Evolutionary conservation across 805 yeast species (phyloP).

Genomic region (Lipomyces anomalus): DNA sequence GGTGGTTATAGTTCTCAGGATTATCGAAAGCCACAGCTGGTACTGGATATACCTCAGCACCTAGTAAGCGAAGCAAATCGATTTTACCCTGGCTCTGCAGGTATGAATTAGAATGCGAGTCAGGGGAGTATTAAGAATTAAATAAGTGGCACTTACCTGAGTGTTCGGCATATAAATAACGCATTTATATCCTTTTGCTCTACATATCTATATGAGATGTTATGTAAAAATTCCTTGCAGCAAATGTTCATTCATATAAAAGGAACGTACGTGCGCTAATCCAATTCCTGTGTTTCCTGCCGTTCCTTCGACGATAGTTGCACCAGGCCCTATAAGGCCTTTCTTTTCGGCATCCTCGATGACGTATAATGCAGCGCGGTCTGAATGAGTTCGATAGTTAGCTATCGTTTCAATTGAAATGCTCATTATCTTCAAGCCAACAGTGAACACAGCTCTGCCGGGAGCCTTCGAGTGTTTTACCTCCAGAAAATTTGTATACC

Average conservation of each 20-base stretch:
- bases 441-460: no score
- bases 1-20: conserved; percentile 81
- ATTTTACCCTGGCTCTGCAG: conserved; percentile 72
- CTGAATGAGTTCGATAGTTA: conserved; percentile 32
- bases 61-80: conserved; percentile 64
- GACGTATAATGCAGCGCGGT: conserved; percentile 77
- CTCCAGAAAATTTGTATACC: conserved; percentile 7
- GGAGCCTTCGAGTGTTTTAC: neutral
- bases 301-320: conserved; percentile 87
- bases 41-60: conserved; percentile 84
- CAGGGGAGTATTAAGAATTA: no score
- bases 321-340: conserved; percentile 62
- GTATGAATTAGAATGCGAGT: no score
- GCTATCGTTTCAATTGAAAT: neutral
- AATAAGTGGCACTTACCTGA: no score
- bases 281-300: conserved; percentile 98
- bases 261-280: conserved; percentile 49
- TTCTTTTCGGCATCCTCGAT: conserved; percentile 70
- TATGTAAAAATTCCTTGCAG: neutral
- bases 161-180: conserved; percentile 90
- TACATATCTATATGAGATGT: conserved; percentile 47
- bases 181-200: conserved; percentile 77
- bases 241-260: neutral
- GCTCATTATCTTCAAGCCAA: no score
- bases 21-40: conserved; percentile 80